A percentile compares a stretch with the other conserved stretches of the same genome.
phyloP scores from a whole-genome alignment of 257 asterid species.

The Solanum bulbocastanum region DNA sequence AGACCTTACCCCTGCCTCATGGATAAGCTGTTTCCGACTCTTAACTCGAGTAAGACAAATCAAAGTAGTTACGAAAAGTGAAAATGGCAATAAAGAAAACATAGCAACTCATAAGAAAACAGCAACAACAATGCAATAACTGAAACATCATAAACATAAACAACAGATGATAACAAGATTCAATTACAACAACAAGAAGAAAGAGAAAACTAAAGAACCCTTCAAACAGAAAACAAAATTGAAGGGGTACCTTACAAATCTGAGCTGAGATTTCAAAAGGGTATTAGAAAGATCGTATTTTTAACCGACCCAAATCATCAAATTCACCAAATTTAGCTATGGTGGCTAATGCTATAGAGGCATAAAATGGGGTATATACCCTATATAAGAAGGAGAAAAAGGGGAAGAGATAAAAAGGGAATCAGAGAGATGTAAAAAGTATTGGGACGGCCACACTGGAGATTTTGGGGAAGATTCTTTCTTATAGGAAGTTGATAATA shows the following conservation, averaged over 20 bases:
- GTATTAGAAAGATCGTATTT: background rate
- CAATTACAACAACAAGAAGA: background rate
- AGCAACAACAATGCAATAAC: background rate
- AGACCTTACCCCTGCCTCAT: background rate
- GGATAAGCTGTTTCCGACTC: background rate
- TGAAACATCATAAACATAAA: background rate
- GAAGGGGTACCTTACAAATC: background rate
- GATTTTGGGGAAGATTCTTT: background rate
- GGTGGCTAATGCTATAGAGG: background rate
- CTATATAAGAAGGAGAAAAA: background rate
- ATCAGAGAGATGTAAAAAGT: background rate
- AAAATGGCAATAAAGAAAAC: background rate
- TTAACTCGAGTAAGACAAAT: background rate
- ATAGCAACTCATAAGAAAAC: background rate
- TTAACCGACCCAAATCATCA: background rate
- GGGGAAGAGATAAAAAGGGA: background rate
- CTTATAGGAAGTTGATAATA: background rate
- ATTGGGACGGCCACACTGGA: background rate
- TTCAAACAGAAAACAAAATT: background rate
- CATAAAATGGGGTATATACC: background rate
- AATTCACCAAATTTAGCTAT: background rate
- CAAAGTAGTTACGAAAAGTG: background rate
- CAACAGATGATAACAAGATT: background rate
- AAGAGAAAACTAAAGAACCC: background rate
- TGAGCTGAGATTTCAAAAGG: background rate